Evolutionary conservation across 129 eudicot genomes (phyloP), one percentile per base, ranked within the genome.

Genomic region (Heracleum sosnowskyi): DNA sequence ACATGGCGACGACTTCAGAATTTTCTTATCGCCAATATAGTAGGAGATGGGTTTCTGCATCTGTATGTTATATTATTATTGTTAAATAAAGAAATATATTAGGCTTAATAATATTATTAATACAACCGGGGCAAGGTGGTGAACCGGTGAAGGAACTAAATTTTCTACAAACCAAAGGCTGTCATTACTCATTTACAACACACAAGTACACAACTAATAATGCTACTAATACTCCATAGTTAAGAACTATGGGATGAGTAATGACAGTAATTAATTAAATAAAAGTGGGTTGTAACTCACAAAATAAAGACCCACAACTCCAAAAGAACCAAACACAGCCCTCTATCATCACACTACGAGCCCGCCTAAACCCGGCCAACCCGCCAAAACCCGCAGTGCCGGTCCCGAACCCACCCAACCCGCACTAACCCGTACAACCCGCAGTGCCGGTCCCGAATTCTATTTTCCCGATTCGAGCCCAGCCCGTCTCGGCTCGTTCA

Each of bases 251-350:
- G 79, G 79, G 33, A 79, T 79, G 57, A 40, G 46, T 41, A 66
- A 66, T 34, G 66, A 57, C 66, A 57, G 66, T n/a, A 10, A 57
- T n/a, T n/a, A n/a, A n/a, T n/a, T 57, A 57, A 57, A 26, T 57
- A 57, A 13, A 8, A 66, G 37, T 18, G 83, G 78, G 60, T 28
- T 66, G 83, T 46, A 73, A 77, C 36, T 68, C 74, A 79, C 85
- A 85, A 85, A 85, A 85, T 60, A 33, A 82, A 57, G 68, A 78
- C 82, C 70, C 82, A 77, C 82, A 64, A 66, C 80, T 15, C 77
- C 77, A 26, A 64, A 29, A 31, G 20, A 11, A 64, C 42, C 41
- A 69, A 69, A 69, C 74, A 57, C 66, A n/a, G 29, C 64, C 10
- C 41, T n/a, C n/a, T 31, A 31, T 35, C 24, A 33, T 69, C 24